Evolutionary conservation across 2,329 filamentous ascomycete genomes (phyloP), one percentile per base, ranked within the genome.

Genomic region (Colletotrichum lentis): DNA sequence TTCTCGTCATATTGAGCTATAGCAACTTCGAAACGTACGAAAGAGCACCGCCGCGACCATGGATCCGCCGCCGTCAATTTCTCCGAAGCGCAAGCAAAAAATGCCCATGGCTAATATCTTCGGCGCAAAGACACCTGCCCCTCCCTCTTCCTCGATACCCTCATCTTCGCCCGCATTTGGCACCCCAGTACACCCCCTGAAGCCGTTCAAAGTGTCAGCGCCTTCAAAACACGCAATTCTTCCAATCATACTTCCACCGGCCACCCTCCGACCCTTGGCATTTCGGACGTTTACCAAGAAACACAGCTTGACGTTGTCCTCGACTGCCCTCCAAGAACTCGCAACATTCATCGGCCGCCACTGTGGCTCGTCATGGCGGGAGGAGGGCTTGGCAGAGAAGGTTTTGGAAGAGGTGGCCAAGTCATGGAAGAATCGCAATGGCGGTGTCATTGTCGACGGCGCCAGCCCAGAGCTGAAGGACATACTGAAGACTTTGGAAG

Each of bases 231-330:
- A 75, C 22, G 85, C 89, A 7, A 91, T 98, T 55, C 84, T 99
- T 1, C 94, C 96, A 4, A 96, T 99, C 65, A 85, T 97, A 43
- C 89, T 99, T 5, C 94, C 95, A 3, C 92, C 94, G 0, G 88
- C 93, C 11, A 96, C 92, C 0, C 82, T 99, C 47, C 87, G 96
- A 70, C 95, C 96, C 2, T 85, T 98, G 22, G 96, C 96, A 10
- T 98, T 99, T 76, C 89, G 96, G 54, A 96, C 93, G 0, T 97
- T 99, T 72, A 99, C 96, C 2, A 97, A 97, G 79, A 99, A 98
- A 76, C 93, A 99, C 80, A 96, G 95, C 73, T 84, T 99, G 64
- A 98, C 94, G 0, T 87, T 99, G 61, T 94, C 92, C 8, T 96
- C 95, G 0, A 89, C 94, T 0, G 93, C 96, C 0, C 83, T 99